Base-by-base conservation (phyloP, 176 grass and related monocot genomes). In the Stipa capillata region DNA sequence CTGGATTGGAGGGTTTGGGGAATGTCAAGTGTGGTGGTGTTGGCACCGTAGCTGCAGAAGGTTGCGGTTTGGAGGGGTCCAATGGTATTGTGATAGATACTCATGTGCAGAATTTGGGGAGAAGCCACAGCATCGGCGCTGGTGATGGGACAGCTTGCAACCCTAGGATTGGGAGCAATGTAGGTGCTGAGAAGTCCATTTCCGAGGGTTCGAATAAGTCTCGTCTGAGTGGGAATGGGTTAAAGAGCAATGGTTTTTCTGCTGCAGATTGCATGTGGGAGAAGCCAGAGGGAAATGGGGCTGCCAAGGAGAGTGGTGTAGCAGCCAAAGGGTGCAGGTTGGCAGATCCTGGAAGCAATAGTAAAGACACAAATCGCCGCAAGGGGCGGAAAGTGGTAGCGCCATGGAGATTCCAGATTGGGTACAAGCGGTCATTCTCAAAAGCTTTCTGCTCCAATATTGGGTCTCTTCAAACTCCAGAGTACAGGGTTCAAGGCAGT, bases 381-480 rank as follows among this genome's bases (percentile, higher is more conserved):
- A 93, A 84, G 78, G 84, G 91, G 18, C 40, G 35, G 37, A 97
- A 97, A 72, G 12, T n/a, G 55, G 65, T 93, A 24, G 72, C 40
- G 1, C 84, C 91, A n/a, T 97, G 94, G 94, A 91, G 91, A 57
- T 97, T 97, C 72, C 88, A 97, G 71, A 35, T 56, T 2, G 74
- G 85, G 7, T 90, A 82, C 83, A 93, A 84, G 75, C 79, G 87
- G 43, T 82, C 82, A 21, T 90, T 86, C 79, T 82, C 75, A 5
- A 73, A 88, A 79, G 88, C 80, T 28, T 88, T 85, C 48, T 48
- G 23, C 55, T 79, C 67, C 7, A 47, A 74, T 13, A 50, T 2
- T 36, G 63, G 17, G 35, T 50, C 32, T 6, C 16, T 42, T 25
- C 18, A 53, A 49, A 32, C 36, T 61, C 66, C 17, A 16, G 40